phyloP scores from a whole-genome alignment of 2,329 filamentous ascomycete genomes.

The Elsinoe fawcettii region DNA sequence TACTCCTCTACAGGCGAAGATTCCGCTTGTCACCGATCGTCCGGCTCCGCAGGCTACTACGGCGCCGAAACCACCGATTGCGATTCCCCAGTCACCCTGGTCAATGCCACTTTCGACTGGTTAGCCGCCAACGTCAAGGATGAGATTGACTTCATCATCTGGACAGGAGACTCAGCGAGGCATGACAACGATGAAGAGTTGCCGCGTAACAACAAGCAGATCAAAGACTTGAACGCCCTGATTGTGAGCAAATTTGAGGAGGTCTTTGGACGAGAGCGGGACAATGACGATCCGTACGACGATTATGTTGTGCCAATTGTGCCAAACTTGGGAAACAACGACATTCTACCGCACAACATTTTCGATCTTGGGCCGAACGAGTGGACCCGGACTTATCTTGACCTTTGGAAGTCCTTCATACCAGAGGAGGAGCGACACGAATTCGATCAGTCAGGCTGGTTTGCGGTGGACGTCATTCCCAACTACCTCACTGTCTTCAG shows the following conservation, averaged over 20 bases:
- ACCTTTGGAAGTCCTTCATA: slow-evolving; percentile 80
- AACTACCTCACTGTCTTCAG: slow-evolving; percentile 81
- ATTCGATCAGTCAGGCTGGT: slow-evolving; percentile 91
- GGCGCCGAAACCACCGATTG: slow-evolving; percentile 83
- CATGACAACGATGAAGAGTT: slow-evolving; percentile 40
- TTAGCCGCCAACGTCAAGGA: slow-evolving; percentile 46
- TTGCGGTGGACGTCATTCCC: slow-evolving; percentile 84
- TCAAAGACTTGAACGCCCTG: slow-evolving; percentile 68
- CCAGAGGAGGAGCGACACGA: slow-evolving; percentile 86
- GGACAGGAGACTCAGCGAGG: slow-evolving; percentile 35
- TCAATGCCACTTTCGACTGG: slow-evolving; percentile 89
- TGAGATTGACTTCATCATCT: slow-evolving; percentile 34
- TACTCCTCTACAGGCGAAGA: slow-evolving; percentile 63
- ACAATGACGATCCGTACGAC: slow-evolving; percentile 42
- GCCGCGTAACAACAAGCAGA: slow-evolving; percentile 66
- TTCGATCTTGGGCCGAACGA: slow-evolving; percentile 75
- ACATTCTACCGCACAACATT: slow-evolving; percentile 95
- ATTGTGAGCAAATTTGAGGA: slow-evolving; percentile 70
- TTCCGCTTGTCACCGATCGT: slow-evolving; percentile 68
- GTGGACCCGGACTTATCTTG: slow-evolving; percentile 69
- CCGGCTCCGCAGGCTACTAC: slow-evolving; percentile 69
- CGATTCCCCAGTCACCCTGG: slow-evolving; percentile 70
- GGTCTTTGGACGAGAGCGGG: slow-evolving; percentile 54
- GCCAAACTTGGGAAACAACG: slow-evolving; percentile 92
- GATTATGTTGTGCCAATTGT: slow-evolving; percentile 70